Evolutionary conservation across 2,329 filamentous ascomycete genomes (phyloP).

Genomic region (Mariannaea elegans): DNA sequence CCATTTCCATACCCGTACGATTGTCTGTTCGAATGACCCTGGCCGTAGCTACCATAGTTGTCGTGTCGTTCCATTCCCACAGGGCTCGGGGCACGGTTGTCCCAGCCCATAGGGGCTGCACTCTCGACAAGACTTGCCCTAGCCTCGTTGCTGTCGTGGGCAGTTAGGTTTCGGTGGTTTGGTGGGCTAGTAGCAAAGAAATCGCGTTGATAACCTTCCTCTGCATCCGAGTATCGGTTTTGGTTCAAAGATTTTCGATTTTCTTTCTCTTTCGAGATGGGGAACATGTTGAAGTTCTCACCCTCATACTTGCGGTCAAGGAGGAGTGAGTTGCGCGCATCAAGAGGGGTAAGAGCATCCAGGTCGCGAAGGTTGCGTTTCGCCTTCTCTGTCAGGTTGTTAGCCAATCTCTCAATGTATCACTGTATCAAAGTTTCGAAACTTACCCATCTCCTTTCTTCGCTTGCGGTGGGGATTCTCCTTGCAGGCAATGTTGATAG

Average conservation of each 20-base stretch:
- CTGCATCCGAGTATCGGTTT: conserved; percentile 43
- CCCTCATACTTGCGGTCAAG: conserved; percentile 63
- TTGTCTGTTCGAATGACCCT: conserved; percentile 18
- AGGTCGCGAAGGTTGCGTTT: conserved; percentile 79
- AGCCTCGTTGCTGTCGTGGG: conserved; percentile 45
- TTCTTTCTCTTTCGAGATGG: conserved; percentile 52
- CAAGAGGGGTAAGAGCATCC: conserved; percentile 85
- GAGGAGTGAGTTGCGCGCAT: conserved; percentile 86
- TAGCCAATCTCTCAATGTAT: conserved; percentile 37
- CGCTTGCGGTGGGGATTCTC: conserved; percentile 90
- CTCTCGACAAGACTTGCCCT: conserved; percentile 50
- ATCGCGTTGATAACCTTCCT: conserved; percentile 32
- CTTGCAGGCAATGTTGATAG: conserved; percentile 81
- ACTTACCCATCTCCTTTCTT: conserved; percentile 88
- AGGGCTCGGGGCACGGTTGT: conserved; percentile 36
- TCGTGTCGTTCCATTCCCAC: conserved; percentile 28
- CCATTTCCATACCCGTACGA: conserved; percentile 36
- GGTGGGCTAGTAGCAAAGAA: conserved; percentile 39
- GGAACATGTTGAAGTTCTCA: conserved; percentile 52
- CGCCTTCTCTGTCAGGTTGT: conserved; percentile 70
- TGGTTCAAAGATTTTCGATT: conserved; percentile 42
- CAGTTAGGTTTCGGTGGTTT: conserved; percentile 50
- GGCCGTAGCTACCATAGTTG: conserved; percentile 32
- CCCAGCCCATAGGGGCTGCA: conserved; percentile 51
- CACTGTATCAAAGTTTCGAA: not conserved